Evolutionary conservation across 78 protist species (phyloP), one percentile per base, ranked within the genome.

Genomic region (Pigoraptor vietnamica): DNA sequence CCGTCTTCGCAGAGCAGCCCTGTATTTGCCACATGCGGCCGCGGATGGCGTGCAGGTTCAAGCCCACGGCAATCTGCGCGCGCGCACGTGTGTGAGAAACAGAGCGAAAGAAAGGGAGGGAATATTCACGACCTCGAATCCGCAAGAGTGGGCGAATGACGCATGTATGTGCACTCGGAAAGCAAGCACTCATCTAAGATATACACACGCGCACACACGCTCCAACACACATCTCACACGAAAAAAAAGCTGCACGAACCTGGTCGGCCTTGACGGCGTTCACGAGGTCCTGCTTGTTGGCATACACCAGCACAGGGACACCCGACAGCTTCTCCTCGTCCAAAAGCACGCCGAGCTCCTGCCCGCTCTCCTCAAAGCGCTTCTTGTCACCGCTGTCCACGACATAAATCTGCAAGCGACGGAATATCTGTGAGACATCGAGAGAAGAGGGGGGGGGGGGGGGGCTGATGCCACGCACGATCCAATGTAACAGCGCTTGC

Each of bases 241-340:
- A n/a, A n/a, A n/a, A n/a, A n/a, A n/a, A n/a, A n/a, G n/a, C n/a
- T n/a, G 67, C 14, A 14, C 67, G 67, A 21, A 48, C 67, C 67
- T 48, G 29, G 67, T 48, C 67, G 38, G 87, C 87, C 87, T 83
- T 83, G 34, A 32, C 87, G 21, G 87, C 87, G 39, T 14, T 83
- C 37, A 9, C 39, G 0, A 98, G 81, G 93, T 98, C 99, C 88
- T 98, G 99, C 94, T 98, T 98, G 94, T 98, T 98, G 37, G 99
- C 98, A 40, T 98, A 95, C 79, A 98, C 93, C 37, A 98, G 94
- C 40, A 98, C 95, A 23, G 99, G 91, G 32, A 99, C 99, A n/a
- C 99, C 99, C 19, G 98, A 97, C 0, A 98, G 95, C n/a, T 39
- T 93, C 92, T 96, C 98, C 88, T 97, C 97, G 40, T 92, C 94